These are phyloP conservation scores for Calocera viscosa DNA, from an alignment of 768 basidiomycete genomes.

Conservation along the genomic window DNA sequence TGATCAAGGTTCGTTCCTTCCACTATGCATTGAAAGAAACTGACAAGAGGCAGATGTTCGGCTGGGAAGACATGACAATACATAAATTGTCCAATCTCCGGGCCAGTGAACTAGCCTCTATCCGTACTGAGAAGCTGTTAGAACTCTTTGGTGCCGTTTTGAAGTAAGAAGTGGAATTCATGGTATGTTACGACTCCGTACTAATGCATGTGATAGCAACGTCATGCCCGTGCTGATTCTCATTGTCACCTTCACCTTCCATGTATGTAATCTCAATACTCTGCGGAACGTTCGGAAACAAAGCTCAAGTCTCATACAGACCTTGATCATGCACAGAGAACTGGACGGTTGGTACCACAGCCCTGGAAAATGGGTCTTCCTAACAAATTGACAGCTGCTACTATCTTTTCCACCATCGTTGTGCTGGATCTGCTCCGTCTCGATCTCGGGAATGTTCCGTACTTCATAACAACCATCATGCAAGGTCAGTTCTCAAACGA, in stretches of 20 bases:
- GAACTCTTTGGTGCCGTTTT: slow-evolving; percentile 35
- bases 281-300: not conserved
- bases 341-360: slow-evolving; percentile 23
- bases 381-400: slow-evolving; percentile 31
- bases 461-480: slow-evolving; percentile 25
- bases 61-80: slow-evolving; percentile 37
- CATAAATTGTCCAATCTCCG: slow-evolving; percentile 43
- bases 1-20: slow-evolving; percentile 38
- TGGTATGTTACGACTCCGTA: not conserved
- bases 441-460: slow-evolving; percentile 33
- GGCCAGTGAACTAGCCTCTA: slow-evolving; percentile 45
- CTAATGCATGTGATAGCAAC: slow-evolving; percentile 30
- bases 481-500: not conserved
- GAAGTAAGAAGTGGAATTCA: slow-evolving; percentile 28
- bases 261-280: slow-evolving; percentile 29
- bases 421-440: slow-evolving; percentile 52
- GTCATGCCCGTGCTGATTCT: slow-evolving; percentile 52
- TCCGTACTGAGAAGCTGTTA: slow-evolving; percentile 44
- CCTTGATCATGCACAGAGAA: slow-evolving; percentile 30
- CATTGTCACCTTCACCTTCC: slow-evolving; percentile 50
- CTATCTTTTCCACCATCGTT: slow-evolving; percentile 41
- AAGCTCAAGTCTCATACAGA: slow-evolving; percentile 15
- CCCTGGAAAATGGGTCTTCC: slow-evolving; percentile 29
- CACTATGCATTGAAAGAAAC: not conserved
- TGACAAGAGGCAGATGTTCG: slow-evolving; percentile 35